Evolutionary conservation across 768 basidiomycete genomes (phyloP), one percentile per base, ranked within the genome.

Genomic region (Naganishia vaughanmartiniae): DNA sequence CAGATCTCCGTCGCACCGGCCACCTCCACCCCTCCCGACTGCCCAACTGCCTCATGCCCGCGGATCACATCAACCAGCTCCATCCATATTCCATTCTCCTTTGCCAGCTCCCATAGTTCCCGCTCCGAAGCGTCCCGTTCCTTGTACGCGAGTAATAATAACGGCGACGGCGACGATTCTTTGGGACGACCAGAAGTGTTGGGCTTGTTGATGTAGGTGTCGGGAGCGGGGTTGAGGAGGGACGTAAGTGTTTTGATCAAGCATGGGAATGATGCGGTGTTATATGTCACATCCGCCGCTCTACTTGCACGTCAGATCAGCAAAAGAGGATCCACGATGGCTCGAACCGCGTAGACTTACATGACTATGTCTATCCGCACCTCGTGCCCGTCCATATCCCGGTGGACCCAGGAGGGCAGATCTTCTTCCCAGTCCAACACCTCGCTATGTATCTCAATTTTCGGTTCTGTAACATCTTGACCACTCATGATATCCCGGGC

Each of bases 271-370:
- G 91, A 89, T 0, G 87, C 83, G 0, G 90, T 91, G 82, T 95
- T 95, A 83, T 94, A 95, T 0, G 92, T 89, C 10, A 94, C 91
- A 75, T 96, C 93, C 15, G 92, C 90, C 88, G 94, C 92, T 54
- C 92, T 93, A 74, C 45, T n/a, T n/a, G n/a, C n/a, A n/a, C n/a
- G n/a, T n/a, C n/a, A n/a, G n/a, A n/a, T n/a, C n/a, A n/a, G n/a
- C n/a, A 12, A 48, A 55, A 24, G 28, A 46, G 19, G 30, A n/a
- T n/a, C n/a, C n/a, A n/a, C n/a, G n/a, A n/a, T n/a, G n/a, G n/a
- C n/a, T n/a, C n/a, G n/a, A n/a, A n/a, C n/a, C n/a, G n/a, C n/a
- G 12, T 36, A 36, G 12, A 84, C 89, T 70, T 79, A 91, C 90
- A 92, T 79, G 65, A 95, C 86, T 45, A 86, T 82, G 76, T 92